These are phyloP conservation scores for Candida hungchunana DNA, from an alignment of 805 yeast genomes.

Conservation along the genomic window DNA sequence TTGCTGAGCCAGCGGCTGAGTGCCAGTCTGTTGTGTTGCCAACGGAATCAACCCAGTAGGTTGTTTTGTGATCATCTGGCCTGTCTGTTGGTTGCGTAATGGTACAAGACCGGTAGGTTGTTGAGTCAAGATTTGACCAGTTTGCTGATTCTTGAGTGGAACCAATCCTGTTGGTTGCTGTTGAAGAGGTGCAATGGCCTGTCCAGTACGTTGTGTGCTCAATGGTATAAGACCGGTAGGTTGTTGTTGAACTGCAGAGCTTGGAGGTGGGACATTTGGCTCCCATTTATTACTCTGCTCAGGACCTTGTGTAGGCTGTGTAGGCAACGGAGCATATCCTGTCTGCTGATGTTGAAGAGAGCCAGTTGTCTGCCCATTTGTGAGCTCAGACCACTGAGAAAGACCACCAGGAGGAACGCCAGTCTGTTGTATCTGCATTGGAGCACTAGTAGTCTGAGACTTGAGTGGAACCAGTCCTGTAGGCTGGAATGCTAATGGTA, in stretches of 20 bases:
- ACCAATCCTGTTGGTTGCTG: constrained; percentile 66
- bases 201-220: constrained; percentile 18
- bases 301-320: no score
- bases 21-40: constrained; percentile 16
- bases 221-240: constrained; percentile 9
- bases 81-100: constrained; percentile 29
- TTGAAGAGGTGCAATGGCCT: constrained; percentile 29
- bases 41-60: constrained; percentile 32
- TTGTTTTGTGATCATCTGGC: constrained; percentile 29
- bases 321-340: no score
- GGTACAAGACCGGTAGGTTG: constrained; percentile 63
- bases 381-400: no score
- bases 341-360: no score
- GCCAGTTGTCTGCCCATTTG: constrained; percentile 16
- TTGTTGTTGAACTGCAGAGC: constrained; percentile 2
- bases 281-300: background rate
- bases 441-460: constrained; percentile 12
- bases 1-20: constrained; percentile 28
- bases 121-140: constrained; percentile 24
- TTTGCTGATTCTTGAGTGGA: constrained; percentile 36
- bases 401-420: constrained; percentile 52
- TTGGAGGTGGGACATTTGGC: background rate
- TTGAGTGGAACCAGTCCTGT: constrained; percentile 13
- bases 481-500: constrained; percentile 8
- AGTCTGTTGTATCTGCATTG: constrained; percentile 54